Percentiles rank a stretch among this genome's conserved stretches.
Evolutionary conservation across 2,329 filamentous ascomycete species (phyloP).

Genomic region (Torrubiella hemipterigena): DNA sequence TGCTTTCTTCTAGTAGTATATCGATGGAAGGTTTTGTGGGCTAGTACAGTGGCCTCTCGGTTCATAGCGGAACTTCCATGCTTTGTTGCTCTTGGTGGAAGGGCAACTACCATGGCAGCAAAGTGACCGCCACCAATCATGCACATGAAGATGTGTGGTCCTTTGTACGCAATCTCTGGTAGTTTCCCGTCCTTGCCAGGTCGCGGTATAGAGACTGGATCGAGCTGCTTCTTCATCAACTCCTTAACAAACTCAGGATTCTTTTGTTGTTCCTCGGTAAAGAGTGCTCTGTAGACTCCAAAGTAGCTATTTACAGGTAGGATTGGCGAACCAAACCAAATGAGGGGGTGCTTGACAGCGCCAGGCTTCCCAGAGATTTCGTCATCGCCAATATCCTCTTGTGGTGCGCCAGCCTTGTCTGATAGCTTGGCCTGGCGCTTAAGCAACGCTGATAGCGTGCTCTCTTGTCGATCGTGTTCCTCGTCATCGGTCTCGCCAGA

Average conservation of each 20-base stretch:
- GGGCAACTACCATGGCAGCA: conserved; percentile 86
- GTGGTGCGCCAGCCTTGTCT: conserved; percentile 32
- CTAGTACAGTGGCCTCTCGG: conserved; percentile 74
- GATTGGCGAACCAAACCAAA: conserved; percentile 74
- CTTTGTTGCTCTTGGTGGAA: conserved; percentile 69
- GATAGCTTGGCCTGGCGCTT: conserved; percentile 73
- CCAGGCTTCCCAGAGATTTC: conserved; percentile 33
- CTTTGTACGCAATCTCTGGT: conserved; percentile 45
- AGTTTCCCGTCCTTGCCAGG: conserved; percentile 46
- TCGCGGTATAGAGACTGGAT: conserved; percentile 43
- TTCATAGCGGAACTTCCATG: conserved; percentile 60
- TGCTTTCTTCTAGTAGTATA: conserved; percentile 96
- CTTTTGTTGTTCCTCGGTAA: conserved; percentile 59
- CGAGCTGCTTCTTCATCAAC: conserved; percentile 65
- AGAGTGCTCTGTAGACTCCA: conserved; percentile 74
- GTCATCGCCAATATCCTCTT: conserved; percentile 34
- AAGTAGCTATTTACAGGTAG: conserved; percentile 70
- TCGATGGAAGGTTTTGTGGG: conserved; percentile 94
- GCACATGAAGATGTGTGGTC: conserved; percentile 86
- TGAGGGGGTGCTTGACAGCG: conserved; percentile 57
- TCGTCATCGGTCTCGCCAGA: conserved; percentile 61
- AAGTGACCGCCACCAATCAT: conserved; percentile 99
- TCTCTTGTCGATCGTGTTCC: conserved; percentile 46
- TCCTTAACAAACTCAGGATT: conserved; percentile 50
- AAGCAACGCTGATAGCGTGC: conserved; percentile 62